Conservation (phyloP, 345 rosid species). For the Odontarrhena argentea region DNA sequence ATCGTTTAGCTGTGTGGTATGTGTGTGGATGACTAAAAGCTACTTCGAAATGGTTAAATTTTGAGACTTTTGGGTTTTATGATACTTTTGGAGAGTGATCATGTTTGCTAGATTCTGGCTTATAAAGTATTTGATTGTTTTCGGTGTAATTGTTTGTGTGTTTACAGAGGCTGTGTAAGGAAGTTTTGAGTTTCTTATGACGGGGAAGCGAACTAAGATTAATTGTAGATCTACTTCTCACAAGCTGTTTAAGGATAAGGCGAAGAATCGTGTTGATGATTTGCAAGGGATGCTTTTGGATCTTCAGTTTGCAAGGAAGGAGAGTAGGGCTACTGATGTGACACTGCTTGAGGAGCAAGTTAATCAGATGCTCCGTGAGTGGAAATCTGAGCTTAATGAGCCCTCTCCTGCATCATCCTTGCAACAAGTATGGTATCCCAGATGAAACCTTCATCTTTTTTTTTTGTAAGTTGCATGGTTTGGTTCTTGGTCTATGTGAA, state of each 20-base stretch:
- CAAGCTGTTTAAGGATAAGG: slow-evolving; percentile 91
- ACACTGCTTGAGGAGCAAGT: slow-evolving; percentile 93
- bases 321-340: slow-evolving; percentile 71
- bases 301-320: slow-evolving; percentile 93
- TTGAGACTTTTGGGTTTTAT: slow-evolving; percentile 11
- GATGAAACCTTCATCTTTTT: neutral
- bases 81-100: slow-evolving; percentile 9
- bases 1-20: neutral
- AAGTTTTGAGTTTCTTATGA: slow-evolving; percentile 39
- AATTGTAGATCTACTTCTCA: slow-evolving; percentile 94
- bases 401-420: slow-evolving; percentile 95
- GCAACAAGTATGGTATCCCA: slow-evolving; percentile 69
- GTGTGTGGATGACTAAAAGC: neutral
- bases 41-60: neutral
- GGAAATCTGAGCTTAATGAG: slow-evolving; percentile 98
- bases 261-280: slow-evolving; percentile 97
- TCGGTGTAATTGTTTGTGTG: slow-evolving; percentile 9
- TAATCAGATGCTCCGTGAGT: slow-evolving; percentile 99
- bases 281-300: slow-evolving; percentile 83
- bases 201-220: slow-evolving; percentile 84
- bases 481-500: slow-evolving; percentile 8
- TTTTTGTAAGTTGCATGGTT: slow-evolving; percentile 8
- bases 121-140: slow-evolving; percentile 22
- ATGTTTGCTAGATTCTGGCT: slow-evolving; percentile 9
- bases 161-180: slow-evolving; percentile 36